Evolutionary conservation across 768 basidiomycete species (phyloP).

Genomic region (Termitomyces sp.): DNA sequence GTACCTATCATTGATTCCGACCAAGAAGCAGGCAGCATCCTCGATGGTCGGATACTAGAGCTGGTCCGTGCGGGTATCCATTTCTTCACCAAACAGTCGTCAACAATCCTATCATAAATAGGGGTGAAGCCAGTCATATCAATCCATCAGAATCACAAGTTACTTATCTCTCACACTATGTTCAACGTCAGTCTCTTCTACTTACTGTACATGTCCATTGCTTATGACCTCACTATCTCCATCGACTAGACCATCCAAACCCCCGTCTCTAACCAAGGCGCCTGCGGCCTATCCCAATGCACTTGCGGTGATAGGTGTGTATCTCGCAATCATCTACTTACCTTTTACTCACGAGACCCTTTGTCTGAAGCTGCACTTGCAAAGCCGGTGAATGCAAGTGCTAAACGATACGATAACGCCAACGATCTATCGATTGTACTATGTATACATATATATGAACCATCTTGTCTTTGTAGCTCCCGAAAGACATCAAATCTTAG

Average conservation of each 20-base stretch:
- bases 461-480: background rate
- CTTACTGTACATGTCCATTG: constrained; percentile 2
- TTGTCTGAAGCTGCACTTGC: constrained; percentile 48
- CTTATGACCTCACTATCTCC: background rate
- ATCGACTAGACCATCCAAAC: constrained; percentile 27
- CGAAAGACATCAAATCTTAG: background rate
- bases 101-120: constrained; percentile 13
- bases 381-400: constrained; percentile 65
- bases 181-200: constrained; percentile 30
- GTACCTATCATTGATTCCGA: too few species aligned
- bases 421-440: background rate
- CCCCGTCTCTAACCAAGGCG: constrained; percentile 35
- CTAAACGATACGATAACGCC: constrained; percentile 26
- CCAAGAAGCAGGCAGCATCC: too few species aligned
- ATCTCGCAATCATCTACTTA: constrained; percentile 7
- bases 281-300: constrained; percentile 48
- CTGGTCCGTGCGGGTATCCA: background rate
- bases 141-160: background rate
- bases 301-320: constrained; percentile 46
- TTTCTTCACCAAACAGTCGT: constrained; percentile 9
- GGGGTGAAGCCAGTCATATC: background rate
- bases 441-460: background rate
- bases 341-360: background rate
- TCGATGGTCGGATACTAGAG: too few species aligned
- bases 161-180: constrained; percentile 22